These are phyloP conservation scores for Cetradonia linearis DNA, from an alignment of 495 filamentous ascomycete species.

Conservation along the genomic window DNA sequence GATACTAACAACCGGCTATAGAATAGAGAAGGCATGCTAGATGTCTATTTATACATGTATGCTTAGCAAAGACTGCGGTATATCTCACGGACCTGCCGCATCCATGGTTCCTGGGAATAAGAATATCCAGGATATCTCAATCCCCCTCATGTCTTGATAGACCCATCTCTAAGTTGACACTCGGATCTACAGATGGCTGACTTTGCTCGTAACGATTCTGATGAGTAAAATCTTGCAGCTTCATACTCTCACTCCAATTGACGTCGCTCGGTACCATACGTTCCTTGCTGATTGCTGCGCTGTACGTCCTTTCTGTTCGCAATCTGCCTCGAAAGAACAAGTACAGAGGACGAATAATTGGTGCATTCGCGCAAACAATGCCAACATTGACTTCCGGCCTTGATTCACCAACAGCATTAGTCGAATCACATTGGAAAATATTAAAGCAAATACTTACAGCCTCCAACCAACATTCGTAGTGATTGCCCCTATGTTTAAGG, in stretches of 20 bases:
- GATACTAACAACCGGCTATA: too few relatives aligned
- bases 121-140: neutral
- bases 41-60: neutral
- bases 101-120: neutral
- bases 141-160: neutral
- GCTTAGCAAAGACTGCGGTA: neutral
- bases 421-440: neutral
- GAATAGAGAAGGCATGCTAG: neutral
- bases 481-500: conserved; percentile 9
- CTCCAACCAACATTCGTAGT: conserved; percentile 21
- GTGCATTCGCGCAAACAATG: conserved; percentile 23
- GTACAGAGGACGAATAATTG: conserved; percentile 21
- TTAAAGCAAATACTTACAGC: neutral
- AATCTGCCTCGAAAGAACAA: conserved; percentile 18
- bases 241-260: neutral
- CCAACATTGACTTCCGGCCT: conserved; percentile 25
- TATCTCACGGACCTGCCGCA: neutral
- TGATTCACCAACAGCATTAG: neutral
- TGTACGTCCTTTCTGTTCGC: conserved; percentile 4
- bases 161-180: conserved; percentile 20
- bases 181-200: conserved; percentile 1
- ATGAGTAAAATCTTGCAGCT: neutral
- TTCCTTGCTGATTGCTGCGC: conserved; percentile 7
- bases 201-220: neutral
- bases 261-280: conserved; percentile 8